Evolutionary conservation across 176 grass and related monocot species (phyloP).

Genomic region (Chrysopogon serrulatus): DNA sequence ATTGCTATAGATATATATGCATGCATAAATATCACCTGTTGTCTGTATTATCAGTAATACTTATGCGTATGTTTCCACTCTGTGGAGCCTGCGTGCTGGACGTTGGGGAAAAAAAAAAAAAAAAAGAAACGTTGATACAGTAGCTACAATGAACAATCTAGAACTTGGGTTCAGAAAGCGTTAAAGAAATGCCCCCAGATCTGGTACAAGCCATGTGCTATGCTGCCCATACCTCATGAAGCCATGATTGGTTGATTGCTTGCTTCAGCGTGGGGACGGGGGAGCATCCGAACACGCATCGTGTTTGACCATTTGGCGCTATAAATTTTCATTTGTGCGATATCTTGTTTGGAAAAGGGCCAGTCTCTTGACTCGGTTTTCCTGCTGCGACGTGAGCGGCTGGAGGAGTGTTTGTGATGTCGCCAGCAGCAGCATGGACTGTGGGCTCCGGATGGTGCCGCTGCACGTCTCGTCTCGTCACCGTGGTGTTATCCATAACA

Average conservation of each 20-base stretch:
- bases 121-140: neutral
- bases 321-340: too few species aligned
- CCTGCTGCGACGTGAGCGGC: neutral
- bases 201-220: neutral
- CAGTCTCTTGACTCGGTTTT: neutral
- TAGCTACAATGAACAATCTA: neutral
- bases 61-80: neutral
- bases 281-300: neutral
- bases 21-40: neutral
- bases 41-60: neutral
- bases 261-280: neutral
- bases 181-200: neutral
- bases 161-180: neutral
- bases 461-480: neutral
- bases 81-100: neutral
- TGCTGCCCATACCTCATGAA: neutral
- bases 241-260: neutral
- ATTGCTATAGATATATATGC: conserved; percentile 10
- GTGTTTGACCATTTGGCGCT: neutral
- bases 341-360: neutral
- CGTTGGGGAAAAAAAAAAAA: neutral
- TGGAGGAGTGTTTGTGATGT: too few species aligned
- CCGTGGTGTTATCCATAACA: neutral
- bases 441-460: neutral
- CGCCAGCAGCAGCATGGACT: neutral